Conservation (phyloP, 2,329 filamentous ascomycete species). For the Ramichloridium luteum region DNA sequence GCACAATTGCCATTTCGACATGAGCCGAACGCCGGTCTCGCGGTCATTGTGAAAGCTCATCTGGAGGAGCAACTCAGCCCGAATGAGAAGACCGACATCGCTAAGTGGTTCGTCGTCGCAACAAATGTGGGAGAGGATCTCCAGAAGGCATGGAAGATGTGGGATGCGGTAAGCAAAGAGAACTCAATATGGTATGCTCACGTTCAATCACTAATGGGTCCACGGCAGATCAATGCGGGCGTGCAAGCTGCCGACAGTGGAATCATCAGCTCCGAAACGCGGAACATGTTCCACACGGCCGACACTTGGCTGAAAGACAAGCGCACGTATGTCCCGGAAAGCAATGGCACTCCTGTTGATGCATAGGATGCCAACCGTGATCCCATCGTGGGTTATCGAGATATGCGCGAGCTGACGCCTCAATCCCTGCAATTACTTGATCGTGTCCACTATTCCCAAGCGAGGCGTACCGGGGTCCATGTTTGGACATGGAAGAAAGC, state of each 20-base stretch:
- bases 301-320: constrained; percentile 44
- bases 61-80: constrained; percentile 1
- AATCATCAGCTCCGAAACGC: constrained; percentile 30
- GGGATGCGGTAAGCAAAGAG: constrained; percentile 46
- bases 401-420: too few species aligned
- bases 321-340: constrained; percentile 7
- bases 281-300: constrained; percentile 45
- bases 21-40: constrained; percentile 62
- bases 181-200: too few species aligned
- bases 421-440: too few species aligned
- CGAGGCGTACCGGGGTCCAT: too few species aligned
- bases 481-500: too few species aligned
- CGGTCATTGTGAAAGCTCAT: constrained; percentile 52
- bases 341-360: neutral
- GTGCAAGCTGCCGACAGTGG: constrained; percentile 43
- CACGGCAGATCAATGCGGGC: constrained; percentile 42
- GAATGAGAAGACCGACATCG: constrained; percentile 37
- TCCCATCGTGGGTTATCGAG: too few species aligned
- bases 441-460: too few species aligned
- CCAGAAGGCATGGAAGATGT: constrained; percentile 48
- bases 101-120: constrained; percentile 50
- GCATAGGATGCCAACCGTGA: neutral
- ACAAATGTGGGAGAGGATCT: constrained; percentile 47
- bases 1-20: constrained; percentile 55
- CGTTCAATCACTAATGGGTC: constrained; percentile 5